Conservation (phyloP, 108 stramenopile genomes). For the Nitzschia putrida region DNA sequence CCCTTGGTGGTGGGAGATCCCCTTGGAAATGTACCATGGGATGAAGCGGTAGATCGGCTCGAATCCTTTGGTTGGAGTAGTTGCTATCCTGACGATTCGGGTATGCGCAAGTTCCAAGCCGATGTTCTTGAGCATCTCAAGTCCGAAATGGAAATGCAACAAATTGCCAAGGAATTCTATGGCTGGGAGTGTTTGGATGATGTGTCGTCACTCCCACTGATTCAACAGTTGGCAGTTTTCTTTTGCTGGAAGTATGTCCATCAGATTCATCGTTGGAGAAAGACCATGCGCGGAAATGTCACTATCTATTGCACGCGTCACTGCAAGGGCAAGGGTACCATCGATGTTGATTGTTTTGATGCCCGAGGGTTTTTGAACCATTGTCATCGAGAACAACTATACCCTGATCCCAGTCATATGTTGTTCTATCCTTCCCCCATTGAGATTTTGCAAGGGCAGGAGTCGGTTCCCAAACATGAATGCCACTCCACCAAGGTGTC, state of each 20-base stretch:
- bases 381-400: conserved; percentile 5
- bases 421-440: not conserved
- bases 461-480: no score
- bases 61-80: not conserved
- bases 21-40: conserved; percentile 2
- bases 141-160: not conserved
- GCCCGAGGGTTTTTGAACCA: conserved; percentile 3
- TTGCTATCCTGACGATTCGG: not conserved
- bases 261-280: conserved; percentile 2
- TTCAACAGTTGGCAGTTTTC: not conserved
- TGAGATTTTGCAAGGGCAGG: not conserved
- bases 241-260: conserved; percentile 2
- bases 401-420: not conserved
- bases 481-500: not conserved
- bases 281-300: not conserved
- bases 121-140: not conserved
- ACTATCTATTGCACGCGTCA: not conserved
- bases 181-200: conserved; percentile 1
- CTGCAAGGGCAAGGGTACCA: not conserved
- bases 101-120: not conserved
- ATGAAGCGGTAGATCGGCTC: not conserved
- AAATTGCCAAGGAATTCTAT: conserved; percentile 1
- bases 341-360: conserved; percentile 4
- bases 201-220: not conserved
- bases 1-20: not conserved